Evolutionary conservation across 192 early-diverging fungal species (phyloP).

Genomic region (Coemansia sp.): DNA sequence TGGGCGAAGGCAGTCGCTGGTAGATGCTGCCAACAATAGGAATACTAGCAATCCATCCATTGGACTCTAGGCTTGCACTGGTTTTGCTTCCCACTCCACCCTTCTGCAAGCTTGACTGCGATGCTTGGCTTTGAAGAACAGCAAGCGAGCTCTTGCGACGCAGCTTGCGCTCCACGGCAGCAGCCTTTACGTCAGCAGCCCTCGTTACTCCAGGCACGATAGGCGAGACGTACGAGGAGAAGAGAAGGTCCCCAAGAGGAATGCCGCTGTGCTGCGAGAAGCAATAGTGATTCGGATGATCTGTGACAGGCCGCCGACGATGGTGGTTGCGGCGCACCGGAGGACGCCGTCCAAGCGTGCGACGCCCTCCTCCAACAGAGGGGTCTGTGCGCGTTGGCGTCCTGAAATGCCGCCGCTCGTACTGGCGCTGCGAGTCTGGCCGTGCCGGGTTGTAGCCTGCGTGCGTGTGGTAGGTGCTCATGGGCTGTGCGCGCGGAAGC

Average conservation of each 20-base stretch:
- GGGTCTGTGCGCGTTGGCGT: conserved; percentile 2
- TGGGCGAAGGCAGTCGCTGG: conserved; percentile 31
- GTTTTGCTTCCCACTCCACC: neutral
- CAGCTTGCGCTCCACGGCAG: conserved; percentile 40
- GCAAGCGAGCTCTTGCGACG: conserved; percentile 27
- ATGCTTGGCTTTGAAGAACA: conserved; percentile 1
- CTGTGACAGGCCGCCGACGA: conserved; percentile 25
- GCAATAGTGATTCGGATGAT: conserved; percentile 66
- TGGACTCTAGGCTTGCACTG: neutral
- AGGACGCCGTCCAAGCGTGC: conserved; percentile 18
- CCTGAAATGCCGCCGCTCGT: conserved; percentile 23
- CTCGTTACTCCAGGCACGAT: conserved; percentile 48
- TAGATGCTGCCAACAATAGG: conserved; percentile 39
- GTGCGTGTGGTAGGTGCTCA: conserved; percentile 38
- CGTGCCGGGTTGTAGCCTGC: conserved; percentile 27
- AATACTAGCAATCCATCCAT: conserved; percentile 35
- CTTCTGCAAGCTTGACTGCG: neutral
- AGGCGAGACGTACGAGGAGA: conserved; percentile 59
- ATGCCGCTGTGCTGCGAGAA: conserved; percentile 80
- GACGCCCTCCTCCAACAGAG: neutral
- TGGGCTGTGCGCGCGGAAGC: conserved; percentile 46
- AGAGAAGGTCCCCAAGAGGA: conserved; percentile 70
- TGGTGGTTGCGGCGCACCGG: conserved; percentile 28
- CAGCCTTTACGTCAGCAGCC: conserved; percentile 34
- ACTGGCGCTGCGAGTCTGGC: conserved; percentile 27